These are phyloP conservation scores for Picea sitchensis DNA, from an alignment of 75 land plant genomes.

Conservation along the genomic window DNA sequence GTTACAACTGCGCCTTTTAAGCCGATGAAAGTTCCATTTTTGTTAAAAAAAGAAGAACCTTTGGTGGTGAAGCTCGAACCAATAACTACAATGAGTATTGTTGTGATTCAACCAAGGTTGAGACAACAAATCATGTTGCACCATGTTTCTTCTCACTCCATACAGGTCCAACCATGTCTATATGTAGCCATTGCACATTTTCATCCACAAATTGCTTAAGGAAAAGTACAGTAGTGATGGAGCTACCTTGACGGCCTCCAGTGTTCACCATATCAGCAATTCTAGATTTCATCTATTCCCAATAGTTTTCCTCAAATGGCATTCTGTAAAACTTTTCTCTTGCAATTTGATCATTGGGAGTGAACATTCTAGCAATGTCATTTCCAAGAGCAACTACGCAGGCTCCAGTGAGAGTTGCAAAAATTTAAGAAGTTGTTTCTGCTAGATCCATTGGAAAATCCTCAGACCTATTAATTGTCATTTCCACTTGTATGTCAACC, in stretches of 20 bases:
- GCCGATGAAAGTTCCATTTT: too few species aligned
- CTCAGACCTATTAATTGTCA: too few species aligned
- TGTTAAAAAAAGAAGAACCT: too few species aligned
- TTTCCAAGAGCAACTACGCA: slow-evolving; percentile 89
- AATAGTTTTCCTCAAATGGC: slow-evolving; percentile 95
- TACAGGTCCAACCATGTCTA: slow-evolving; percentile 96
- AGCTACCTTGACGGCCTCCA: slow-evolving; percentile 86
- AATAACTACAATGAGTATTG: too few species aligned
- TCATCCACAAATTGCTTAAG: slow-evolving; percentile 97
- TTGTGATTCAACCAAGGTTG: slow-evolving; percentile 51
- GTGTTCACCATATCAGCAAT: slow-evolving; percentile 99
- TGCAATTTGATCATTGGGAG: slow-evolving; percentile 74
- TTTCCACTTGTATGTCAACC: too few species aligned
- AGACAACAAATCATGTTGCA: slow-evolving; percentile 91
- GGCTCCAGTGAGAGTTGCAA: slow-evolving; percentile 95
- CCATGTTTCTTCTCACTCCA: slow-evolving; percentile 76
- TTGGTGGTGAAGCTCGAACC: too few species aligned
- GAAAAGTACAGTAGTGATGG: slow-evolving; percentile 94
- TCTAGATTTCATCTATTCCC: slow-evolving; percentile 98
- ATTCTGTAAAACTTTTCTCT: slow-evolving; percentile 96
- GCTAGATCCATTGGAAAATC: too few species aligned
- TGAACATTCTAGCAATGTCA: slow-evolving; percentile 76
- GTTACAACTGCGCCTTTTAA: too few species aligned
- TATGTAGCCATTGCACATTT: slow-evolving; percentile 91
- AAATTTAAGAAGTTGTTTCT: neutral